A percentile compares a stretch with the other conserved stretches of the same genome.
phyloP scores from a whole-genome alignment of 495 filamentous ascomycete species.

The Durotheca rogersii region DNA sequence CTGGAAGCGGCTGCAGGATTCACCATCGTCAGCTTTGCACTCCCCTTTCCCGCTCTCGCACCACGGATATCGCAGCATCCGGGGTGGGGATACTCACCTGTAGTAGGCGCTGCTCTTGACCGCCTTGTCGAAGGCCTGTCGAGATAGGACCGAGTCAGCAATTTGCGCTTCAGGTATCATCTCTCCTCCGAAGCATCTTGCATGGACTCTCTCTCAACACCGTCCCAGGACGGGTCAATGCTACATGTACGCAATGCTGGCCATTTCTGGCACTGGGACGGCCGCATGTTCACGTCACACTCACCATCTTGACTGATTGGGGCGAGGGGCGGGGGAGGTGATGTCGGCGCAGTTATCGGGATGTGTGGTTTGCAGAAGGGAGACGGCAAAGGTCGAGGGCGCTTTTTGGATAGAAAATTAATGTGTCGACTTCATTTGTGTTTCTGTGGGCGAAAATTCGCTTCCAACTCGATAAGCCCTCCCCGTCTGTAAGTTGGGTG shows the following conservation, averaged over 20 bases:
- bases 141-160: slow-evolving; percentile 81
- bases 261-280: slow-evolving; percentile 34
- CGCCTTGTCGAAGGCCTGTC: slow-evolving; percentile 88
- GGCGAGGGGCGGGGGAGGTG: slow-evolving; percentile 39
- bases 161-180: slow-evolving; percentile 88
- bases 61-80: background rate
- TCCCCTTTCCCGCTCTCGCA: background rate
- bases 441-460: slow-evolving; percentile 36
- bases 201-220: slow-evolving; percentile 81
- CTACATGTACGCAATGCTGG: slow-evolving; percentile 31
- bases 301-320: slow-evolving; percentile 61
- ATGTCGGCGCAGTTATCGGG: slow-evolving; percentile 36
- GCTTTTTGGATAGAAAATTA: slow-evolving; percentile 34
- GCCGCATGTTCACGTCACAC: slow-evolving; percentile 34
- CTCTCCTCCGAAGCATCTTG: slow-evolving; percentile 88
- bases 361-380: slow-evolving; percentile 33
- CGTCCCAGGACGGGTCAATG: slow-evolving; percentile 17
- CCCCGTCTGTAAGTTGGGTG: slow-evolving; percentile 20
- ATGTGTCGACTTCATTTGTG: slow-evolving; percentile 27
- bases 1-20: slow-evolving; percentile 80
- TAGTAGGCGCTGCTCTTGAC: slow-evolving; percentile 98
- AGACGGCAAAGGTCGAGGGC: slow-evolving; percentile 18
- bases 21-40: slow-evolving; percentile 13
- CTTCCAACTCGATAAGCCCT: slow-evolving; percentile 22
- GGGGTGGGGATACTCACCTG: slow-evolving; percentile 62